A percentile compares a stretch with the other conserved stretches of the same genome.
Evolutionary conservation across 805 yeast genomes (phyloP).

Genomic region (Yamadazyma tumulicola): DNA sequence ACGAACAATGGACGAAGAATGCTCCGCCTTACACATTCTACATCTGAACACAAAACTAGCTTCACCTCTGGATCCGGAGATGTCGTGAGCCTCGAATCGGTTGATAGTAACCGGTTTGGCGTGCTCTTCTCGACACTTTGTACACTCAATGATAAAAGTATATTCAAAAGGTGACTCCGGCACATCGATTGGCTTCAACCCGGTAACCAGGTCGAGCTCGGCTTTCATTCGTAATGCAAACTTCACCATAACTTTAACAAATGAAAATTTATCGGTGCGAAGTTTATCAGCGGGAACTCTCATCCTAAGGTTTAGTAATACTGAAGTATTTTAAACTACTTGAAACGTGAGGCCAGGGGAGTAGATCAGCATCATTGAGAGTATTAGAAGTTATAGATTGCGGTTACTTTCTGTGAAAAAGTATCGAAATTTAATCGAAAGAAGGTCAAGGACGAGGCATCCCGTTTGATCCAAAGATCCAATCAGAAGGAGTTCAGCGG

Average conservation of each 20-base stretch:
- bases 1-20: slow-evolving; percentile 31
- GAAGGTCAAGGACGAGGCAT: too few relatives aligned
- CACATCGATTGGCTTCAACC: slow-evolving; percentile 58
- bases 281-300: neutral
- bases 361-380: too few relatives aligned
- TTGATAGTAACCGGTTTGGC: slow-evolving; percentile 68
- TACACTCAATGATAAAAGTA: slow-evolving; percentile 70
- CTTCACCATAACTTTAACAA: slow-evolving; percentile 33
- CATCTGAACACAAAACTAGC: slow-evolving; percentile 82
- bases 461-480: too few relatives aligned
- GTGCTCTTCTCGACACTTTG: slow-evolving; percentile 75
- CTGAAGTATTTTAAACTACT: too few relatives aligned
- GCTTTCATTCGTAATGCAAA: slow-evolving; percentile 39
- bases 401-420: too few relatives aligned
- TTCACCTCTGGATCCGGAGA: slow-evolving; percentile 72
- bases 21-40: slow-evolving; percentile 52
- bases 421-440: too few relatives aligned
- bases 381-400: too few relatives aligned
- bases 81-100: slow-evolving; percentile 59
- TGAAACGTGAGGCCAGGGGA: too few relatives aligned
- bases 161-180: slow-evolving; percentile 65
- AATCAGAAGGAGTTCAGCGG: too few relatives aligned
- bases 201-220: slow-evolving; percentile 52
- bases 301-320: too few relatives aligned
- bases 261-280: slow-evolving; percentile 1